These are phyloP conservation scores for Aegilops tauschii DNA, from an alignment of 176 grass and related monocot species.

Conservation along the genomic window DNA sequence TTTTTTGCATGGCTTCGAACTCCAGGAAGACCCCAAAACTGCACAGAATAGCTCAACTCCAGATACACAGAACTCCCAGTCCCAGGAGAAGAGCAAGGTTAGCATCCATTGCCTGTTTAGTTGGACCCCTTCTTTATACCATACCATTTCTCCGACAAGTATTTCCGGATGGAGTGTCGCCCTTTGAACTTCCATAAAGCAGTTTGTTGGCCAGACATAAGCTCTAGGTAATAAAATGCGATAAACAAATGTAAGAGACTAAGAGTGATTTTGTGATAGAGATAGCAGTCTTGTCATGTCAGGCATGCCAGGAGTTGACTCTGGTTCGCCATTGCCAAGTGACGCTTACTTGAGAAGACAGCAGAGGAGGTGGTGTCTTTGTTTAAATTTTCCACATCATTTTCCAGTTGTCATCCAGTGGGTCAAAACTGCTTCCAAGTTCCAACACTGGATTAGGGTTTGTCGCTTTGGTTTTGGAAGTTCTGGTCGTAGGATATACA, in stretches of 20 bases:
- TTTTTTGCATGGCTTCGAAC: conserved; percentile 89
- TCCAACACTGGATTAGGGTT: neutral
- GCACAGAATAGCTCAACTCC: conserved; percentile 42
- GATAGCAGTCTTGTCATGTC: neutral
- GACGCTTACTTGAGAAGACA: neutral
- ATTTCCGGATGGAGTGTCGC: too few species aligned
- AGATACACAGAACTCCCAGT: conserved; percentile 47
- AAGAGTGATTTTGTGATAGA: neutral
- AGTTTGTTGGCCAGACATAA: neutral
- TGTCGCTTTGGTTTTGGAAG: neutral
- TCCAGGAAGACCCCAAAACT: conserved; percentile 68
- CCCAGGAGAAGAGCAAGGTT: conserved; percentile 56
- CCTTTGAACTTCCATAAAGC: neutral
- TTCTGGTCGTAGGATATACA: neutral
- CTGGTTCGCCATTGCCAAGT: neutral
- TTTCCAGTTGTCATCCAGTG: neutral
- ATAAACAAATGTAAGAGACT: neutral
- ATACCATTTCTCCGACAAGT: neutral
- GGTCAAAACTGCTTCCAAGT: neutral
- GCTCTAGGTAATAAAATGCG: neutral
- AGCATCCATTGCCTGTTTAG: neutral
- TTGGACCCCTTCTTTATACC: neutral
- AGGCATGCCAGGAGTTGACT: neutral
- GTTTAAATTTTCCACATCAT: neutral
- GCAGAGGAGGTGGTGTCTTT: neutral